Evolutionary conservation across 768 basidiomycete genomes (phyloP).

Genomic region (Mycena galericulata): DNA sequence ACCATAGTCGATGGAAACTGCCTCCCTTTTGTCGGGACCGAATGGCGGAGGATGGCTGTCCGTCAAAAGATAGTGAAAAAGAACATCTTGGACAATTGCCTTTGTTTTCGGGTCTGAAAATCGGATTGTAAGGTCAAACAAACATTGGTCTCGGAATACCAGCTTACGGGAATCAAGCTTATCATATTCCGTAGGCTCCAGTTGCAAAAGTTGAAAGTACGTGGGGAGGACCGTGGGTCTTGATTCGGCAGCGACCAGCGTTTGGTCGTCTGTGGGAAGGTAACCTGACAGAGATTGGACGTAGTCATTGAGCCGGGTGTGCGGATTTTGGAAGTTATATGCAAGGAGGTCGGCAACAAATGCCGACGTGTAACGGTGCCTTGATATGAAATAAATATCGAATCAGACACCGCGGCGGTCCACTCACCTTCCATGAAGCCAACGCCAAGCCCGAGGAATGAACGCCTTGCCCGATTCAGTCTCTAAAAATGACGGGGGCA

Average conservation of each 20-base stretch:
- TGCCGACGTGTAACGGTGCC: conserved; percentile 22
- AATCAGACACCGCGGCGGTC: not conserved
- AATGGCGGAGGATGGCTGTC: not conserved
- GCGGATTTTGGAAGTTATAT: conserved; percentile 15
- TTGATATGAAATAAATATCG: not conserved
- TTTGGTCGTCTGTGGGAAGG: not conserved
- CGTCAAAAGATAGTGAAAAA: not conserved
- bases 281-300: not conserved
- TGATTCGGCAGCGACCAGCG: no score
- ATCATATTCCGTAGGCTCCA: not conserved
- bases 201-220: no score
- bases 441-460: conserved; percentile 5
- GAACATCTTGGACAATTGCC: not conserved
- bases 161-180: not conserved
- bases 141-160: not conserved
- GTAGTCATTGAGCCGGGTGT: conserved; percentile 9
- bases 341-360: conserved; percentile 9
- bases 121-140: not conserved
- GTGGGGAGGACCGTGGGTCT: no score
- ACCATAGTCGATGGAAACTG: not conserved
- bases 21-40: not conserved
- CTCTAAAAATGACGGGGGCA: conserved; percentile 7
- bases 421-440: conserved; percentile 24
- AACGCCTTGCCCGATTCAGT: not conserved
- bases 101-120: not conserved